Evolutionary conservation across 78 protist genomes (phyloP).

Genomic region (Bodo saltans): DNA sequence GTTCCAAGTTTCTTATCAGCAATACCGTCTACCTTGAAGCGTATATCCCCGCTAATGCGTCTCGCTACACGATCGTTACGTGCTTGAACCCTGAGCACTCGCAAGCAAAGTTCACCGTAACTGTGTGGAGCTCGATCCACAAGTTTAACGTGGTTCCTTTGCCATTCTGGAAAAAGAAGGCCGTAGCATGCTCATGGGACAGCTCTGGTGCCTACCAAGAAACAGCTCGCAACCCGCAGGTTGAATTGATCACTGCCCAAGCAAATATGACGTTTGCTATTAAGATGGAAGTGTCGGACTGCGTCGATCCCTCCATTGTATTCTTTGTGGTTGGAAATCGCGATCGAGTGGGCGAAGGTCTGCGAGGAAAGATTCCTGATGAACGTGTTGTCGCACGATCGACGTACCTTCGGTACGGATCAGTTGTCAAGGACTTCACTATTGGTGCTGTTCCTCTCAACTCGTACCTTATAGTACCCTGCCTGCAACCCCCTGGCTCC

Average conservation of each 20-base stretch:
- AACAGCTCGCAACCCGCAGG: constrained; percentile 3
- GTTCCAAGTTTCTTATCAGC: neutral
- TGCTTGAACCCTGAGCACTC: constrained; percentile 11
- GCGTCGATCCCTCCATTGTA: constrained; percentile 8
- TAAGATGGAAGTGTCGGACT: neutral
- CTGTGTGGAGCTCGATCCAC: neutral
- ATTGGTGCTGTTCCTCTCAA: neutral
- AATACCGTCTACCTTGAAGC: neutral
- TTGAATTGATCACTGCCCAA: neutral
- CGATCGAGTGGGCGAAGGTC: neutral
- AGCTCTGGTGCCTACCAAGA: neutral
- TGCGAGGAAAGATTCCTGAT: constrained; percentile 9
- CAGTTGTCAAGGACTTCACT: constrained; percentile 5
- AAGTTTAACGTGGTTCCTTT: neutral
- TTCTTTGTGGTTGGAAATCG: constrained; percentile 2
- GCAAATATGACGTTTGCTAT: neutral
- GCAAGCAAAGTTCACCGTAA: neutral
- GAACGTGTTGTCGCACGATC: neutral
- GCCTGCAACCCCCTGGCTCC: constrained; percentile 14
- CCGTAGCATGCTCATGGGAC: neutral
- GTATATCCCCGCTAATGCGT: neutral
- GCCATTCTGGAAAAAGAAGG: constrained; percentile 11
- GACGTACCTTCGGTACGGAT: neutral
- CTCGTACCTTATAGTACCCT: constrained; percentile 11
- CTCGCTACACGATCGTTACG: neutral